These are phyloP conservation scores for Candida endomychidarum DNA, from an alignment of 805 yeast genomes.

Conservation along the genomic window DNA sequence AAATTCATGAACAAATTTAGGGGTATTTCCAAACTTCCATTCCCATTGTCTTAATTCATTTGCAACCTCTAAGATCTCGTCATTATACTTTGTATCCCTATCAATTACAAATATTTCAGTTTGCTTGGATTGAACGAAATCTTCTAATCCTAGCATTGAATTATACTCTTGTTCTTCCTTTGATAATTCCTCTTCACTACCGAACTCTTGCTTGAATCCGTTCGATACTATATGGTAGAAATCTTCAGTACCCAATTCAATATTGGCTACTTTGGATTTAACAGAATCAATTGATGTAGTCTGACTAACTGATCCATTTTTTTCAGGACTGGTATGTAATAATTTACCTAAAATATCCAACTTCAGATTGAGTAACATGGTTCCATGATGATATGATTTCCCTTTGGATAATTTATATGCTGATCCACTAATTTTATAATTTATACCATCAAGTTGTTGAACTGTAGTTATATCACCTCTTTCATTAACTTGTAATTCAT, in stretches of 20 bases:
- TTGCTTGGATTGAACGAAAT: slow-evolving; percentile 22
- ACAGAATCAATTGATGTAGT: slow-evolving; percentile 70
- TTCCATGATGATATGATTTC: slow-evolving; percentile 91
- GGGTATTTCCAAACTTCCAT: slow-evolving; percentile 79
- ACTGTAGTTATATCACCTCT: slow-evolving; percentile 76
- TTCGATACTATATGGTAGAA: slow-evolving; percentile 46
- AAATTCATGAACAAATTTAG: slow-evolving; percentile 61
- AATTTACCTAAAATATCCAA: slow-evolving; percentile 59
- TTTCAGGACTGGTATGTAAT: slow-evolving; percentile 47
- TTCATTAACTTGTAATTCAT: slow-evolving; percentile 52
- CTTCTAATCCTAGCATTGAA: slow-evolving; percentile 33
- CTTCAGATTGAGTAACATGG: slow-evolving; percentile 77
- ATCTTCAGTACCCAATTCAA: slow-evolving; percentile 44
- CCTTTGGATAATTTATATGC: slow-evolving; percentile 86
- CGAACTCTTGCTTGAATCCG: slow-evolving; percentile 40
- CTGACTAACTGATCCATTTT: slow-evolving; percentile 43
- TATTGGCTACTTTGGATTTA: slow-evolving; percentile 72
- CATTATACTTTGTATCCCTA: slow-evolving; percentile 28
- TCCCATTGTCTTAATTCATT: slow-evolving; percentile 54
- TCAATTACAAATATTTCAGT: slow-evolving; percentile 21
- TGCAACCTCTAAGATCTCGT: slow-evolving; percentile 41
- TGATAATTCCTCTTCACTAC: slow-evolving; percentile 8
- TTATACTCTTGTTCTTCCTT: slow-evolving; percentile 28
- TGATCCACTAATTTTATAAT: slow-evolving; percentile 80
- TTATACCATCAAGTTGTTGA: slow-evolving; percentile 20